Conservation (phyloP, 371 early-diverging fungal genomes). For the Mortierella sp. region DNA sequence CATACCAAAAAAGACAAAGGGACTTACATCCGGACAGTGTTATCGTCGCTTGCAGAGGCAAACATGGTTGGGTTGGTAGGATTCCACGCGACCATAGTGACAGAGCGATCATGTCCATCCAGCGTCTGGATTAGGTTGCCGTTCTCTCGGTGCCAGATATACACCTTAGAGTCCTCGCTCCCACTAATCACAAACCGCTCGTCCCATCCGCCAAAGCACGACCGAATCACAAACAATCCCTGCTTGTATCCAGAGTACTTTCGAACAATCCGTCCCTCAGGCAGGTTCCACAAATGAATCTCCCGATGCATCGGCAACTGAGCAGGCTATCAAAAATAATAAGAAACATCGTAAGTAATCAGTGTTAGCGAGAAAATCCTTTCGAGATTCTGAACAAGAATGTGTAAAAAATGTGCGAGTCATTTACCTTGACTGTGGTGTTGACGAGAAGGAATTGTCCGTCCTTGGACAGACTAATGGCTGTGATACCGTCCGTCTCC, state of each 20-base stretch:
- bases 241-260: conserved; percentile 90
- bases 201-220: conserved; percentile 90
- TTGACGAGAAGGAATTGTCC: conserved; percentile 83
- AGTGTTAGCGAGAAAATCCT: too few species aligned
- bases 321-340: conserved; percentile 25
- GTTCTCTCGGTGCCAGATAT: conserved; percentile 93
- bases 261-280: conserved; percentile 72
- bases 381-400: too few species aligned
- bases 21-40: conserved; percentile 91
- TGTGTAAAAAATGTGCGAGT: too few species aligned
- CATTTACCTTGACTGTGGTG: conserved; percentile 62
- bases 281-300: conserved; percentile 93
- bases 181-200: conserved; percentile 90
- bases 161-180: conserved; percentile 89
- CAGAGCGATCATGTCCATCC: conserved; percentile 85
- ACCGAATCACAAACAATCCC: conserved; percentile 89
- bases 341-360: too few species aligned
- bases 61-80: conserved; percentile 75
- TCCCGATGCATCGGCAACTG: conserved; percentile 58
- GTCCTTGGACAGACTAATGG: conserved; percentile 80
- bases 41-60: conserved; percentile 95
- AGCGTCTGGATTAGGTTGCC: conserved; percentile 82
- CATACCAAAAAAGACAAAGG: not conserved
- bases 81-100: conserved; percentile 92
- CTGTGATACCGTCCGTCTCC: conserved; percentile 83